These are phyloP conservation scores for Curvularia verruculosa DNA, from an alignment of 2,329 filamentous ascomycete species.

Conservation along the genomic window DNA sequence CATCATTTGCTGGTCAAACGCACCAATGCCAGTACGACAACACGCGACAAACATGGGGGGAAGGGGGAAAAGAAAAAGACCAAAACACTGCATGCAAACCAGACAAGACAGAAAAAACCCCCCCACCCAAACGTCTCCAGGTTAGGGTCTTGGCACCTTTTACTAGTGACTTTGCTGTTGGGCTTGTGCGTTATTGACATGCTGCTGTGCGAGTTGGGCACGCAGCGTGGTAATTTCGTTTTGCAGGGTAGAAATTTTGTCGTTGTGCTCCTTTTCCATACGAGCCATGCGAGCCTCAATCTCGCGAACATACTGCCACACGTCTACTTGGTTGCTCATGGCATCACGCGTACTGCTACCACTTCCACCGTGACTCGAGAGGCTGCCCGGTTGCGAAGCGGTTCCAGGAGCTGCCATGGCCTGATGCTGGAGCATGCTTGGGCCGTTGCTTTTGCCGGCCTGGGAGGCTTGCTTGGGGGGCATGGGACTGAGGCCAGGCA, in stretches of 20 bases:
- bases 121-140: neutral
- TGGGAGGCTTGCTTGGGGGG: constrained; percentile 41
- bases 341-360: constrained; percentile 70
- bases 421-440: constrained; percentile 52
- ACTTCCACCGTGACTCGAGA: constrained; percentile 63
- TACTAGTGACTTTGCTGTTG: constrained; percentile 23
- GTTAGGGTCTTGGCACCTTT: no score
- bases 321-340: constrained; percentile 62
- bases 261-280: constrained; percentile 57
- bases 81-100: neutral
- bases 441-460: constrained; percentile 39
- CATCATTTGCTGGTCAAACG: constrained; percentile 1
- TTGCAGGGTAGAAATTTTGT: constrained; percentile 52
- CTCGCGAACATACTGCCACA: constrained; percentile 75
- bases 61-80: neutral
- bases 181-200: constrained; percentile 34
- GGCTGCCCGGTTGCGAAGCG: constrained; percentile 58
- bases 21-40: neutral
- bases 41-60: neutral
- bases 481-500: constrained; percentile 51
- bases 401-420: constrained; percentile 45
- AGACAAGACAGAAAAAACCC: neutral
- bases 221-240: constrained; percentile 52
- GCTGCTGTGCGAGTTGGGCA: constrained; percentile 46
- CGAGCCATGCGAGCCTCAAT: constrained; percentile 63